Evolutionary conservation across 2,329 filamentous ascomycete genomes (phyloP), one percentile per base, ranked within the genome.

Genomic region (Paramyrothecium roridum): DNA sequence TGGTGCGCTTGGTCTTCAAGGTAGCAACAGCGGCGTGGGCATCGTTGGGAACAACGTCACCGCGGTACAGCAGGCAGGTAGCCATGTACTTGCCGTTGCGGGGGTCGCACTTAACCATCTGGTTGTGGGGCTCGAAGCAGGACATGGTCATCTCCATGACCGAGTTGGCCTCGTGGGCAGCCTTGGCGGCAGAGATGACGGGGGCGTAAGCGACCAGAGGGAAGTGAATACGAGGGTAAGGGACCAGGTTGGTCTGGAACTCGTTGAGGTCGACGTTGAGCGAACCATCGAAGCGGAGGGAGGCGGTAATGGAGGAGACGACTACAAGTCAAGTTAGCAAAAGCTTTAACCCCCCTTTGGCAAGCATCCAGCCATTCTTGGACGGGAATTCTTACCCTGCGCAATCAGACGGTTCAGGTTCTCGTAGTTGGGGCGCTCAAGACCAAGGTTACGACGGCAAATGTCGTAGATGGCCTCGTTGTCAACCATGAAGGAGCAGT

Each of bases 381-480:
- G 26, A 10, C 26, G 22, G 19, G 21, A 21, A 13, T 51, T 17
- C 69, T 59, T 83, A 93, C 89, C 89, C 84, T 99, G 95, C 65
- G 95, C 95, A 72, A 99, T 97, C 73, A 99, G 84, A 68, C 95
- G 91, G 87, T 99, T 99, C 66, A 99, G 83, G 84, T 99, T 97
- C 85, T 96, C 93, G 77, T 93, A 97, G 85, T 93, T 93, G 70
- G 95, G 95, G 66, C 95, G 91, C 85, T 96, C 93, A 65, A 99
- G 93, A 65, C 91, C 93, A 63, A 99, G 86, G 84, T 96, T 98
- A 74, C 92, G 90, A 72, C 93, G 90, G 88, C 95, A 99, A 76
- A 99, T 98, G 75, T 98, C 95, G 80, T 98, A 98, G 76, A 99
- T 97, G 70, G 95, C 95, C 84, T 99, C 95, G 80, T 99, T 99